Evolutionary conservation across 331 rosid species (phyloP).

Genomic region (Spiraea crenata): DNA sequence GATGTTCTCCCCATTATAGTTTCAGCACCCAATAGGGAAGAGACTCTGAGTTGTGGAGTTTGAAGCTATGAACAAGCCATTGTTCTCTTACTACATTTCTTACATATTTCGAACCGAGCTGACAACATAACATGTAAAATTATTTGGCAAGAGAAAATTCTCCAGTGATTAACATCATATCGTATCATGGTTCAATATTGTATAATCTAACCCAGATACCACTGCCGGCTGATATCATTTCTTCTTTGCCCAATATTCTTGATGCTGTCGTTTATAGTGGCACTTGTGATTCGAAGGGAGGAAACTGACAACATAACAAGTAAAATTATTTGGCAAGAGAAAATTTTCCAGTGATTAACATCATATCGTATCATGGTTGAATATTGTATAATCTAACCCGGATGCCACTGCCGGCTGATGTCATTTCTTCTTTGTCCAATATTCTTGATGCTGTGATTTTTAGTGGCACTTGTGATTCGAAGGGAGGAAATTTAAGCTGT

Average conservation of each 20-base stretch:
- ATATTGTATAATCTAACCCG: slow-evolving; percentile 5
- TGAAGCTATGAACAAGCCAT: too few relatives aligned
- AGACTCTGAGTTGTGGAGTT: too few relatives aligned
- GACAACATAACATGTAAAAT: neutral
- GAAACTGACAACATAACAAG: neutral
- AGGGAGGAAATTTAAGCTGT: neutral
- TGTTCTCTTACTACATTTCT: too few relatives aligned
- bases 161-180: neutral
- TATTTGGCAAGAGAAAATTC: neutral
- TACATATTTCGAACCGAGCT: too few relatives aligned
- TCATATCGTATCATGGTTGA: neutral
- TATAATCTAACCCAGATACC: slow-evolving; percentile 19
- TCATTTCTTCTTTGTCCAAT: slow-evolving; percentile 11
- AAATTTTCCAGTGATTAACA: neutral
- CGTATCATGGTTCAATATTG: too few relatives aligned
- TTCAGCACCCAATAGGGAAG: neutral
- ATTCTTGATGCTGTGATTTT: neutral
- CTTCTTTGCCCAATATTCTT: slow-evolving; percentile 9
- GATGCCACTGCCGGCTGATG: slow-evolving; percentile 16
- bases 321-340: neutral
- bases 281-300: neutral
- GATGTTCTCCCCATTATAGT: neutral
- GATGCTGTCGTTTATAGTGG: neutral
- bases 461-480: slow-evolving; percentile 4
- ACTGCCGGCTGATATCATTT: slow-evolving; percentile 10